Evolutionary conservation across 2,329 filamentous ascomycete species (phyloP), one percentile per base, ranked within the genome.

Genomic region (Xylaria hypoxylon): DNA sequence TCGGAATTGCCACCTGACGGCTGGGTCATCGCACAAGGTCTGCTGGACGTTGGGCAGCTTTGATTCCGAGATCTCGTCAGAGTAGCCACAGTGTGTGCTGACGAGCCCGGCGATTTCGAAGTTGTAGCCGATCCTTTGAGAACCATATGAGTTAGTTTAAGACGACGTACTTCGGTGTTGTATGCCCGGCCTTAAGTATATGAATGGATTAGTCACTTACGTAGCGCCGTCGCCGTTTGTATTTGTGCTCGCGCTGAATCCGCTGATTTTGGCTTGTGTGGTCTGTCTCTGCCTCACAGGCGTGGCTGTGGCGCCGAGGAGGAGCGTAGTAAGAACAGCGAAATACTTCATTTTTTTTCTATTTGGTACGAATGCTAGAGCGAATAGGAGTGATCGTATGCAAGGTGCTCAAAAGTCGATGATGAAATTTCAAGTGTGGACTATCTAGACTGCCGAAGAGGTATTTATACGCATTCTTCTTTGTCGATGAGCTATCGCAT

Each of bases 1-100:
- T 26, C 48, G 66, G 70, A 76, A 75, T 48, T 75, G 59, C 73
- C 73, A 76, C 55, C 62, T 56, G 3, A 75, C 59, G 26, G 67
- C 59, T 17, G 68, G 47, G 65, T 75, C 64, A 51, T 67, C 69
- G 52, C 74, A 76, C 11, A 63, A 33, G 1, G 53, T 68, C 56
- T 68, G 52, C 5, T 40, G 5, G 15, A 76, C 68, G 19, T 59
- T 44, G 7, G 74, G 73, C 1, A 76, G 73, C 7, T 35, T 50
- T 2, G 64, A 55, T 1, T 47, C 63, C 15, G 74, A 72, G 10
- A 64, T 68, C 8, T 17, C 5, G 64, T 75, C 73, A 0, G 66
- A 40, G 67, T 74, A 75, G 1, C 24, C 19, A 66, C 74, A 76
- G 11, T 62, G 64, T 2, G 72, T 72, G 48, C 22, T 33, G 13